Evolutionary conservation across 176 grass and related monocot species (phyloP).

Genomic region (Musa troglodytarum): DNA sequence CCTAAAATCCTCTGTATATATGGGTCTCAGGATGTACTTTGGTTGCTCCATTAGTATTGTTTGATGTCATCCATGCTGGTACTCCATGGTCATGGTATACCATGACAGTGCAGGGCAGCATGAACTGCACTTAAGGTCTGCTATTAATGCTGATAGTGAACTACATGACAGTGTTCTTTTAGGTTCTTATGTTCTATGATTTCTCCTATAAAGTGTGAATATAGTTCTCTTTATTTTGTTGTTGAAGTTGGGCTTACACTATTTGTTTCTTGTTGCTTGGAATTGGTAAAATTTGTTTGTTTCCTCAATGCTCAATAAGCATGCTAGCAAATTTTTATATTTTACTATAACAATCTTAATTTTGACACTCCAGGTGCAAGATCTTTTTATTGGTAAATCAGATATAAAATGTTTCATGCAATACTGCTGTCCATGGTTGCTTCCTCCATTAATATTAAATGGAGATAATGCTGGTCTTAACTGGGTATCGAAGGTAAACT

Average conservation of each 20-base stretch:
- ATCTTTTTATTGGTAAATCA: conserved; percentile 50
- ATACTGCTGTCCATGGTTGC: conserved; percentile 62
- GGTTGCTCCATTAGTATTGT: no score
- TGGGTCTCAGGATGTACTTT: no score
- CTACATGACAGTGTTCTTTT: no score
- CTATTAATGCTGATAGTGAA: no score
- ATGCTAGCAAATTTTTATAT: neutral
- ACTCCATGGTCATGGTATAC: no score
- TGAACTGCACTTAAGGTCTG: neutral
- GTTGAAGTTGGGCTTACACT: neutral
- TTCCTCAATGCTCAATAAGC: neutral
- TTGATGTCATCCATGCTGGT: no score
- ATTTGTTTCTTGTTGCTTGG: neutral
- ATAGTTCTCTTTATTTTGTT: neutral
- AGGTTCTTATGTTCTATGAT: neutral
- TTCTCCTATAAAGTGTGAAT: neutral
- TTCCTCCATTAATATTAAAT: conserved; percentile 59
- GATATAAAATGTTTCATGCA: conserved; percentile 59
- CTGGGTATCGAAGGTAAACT: conserved; percentile 75
- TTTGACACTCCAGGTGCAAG: conserved; percentile 49
- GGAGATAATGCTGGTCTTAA: conserved; percentile 57
- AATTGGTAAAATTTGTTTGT: neutral
- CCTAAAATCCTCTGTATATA: no score
- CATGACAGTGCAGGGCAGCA: neutral
- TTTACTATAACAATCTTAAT: neutral